These are phyloP conservation scores for Camellia granthamiana DNA, from an alignment of 148 eudicot species.

Conservation along the genomic window DNA sequence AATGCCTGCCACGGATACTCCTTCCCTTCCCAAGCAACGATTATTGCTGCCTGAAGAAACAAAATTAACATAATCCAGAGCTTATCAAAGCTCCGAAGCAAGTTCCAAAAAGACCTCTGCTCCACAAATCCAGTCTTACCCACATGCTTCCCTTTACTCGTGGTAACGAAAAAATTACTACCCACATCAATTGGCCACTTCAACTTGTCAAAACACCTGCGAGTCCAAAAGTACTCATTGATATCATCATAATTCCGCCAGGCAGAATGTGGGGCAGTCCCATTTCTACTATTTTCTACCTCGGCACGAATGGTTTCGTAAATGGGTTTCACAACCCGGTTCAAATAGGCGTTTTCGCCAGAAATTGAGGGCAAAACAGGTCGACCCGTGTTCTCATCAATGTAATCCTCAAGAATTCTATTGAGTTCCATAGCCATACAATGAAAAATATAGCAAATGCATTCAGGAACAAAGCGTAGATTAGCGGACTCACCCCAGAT, in stretches of 20 bases:
- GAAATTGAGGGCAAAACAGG: constrained; percentile 50
- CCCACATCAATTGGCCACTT: constrained; percentile 70
- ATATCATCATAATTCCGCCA: constrained; percentile 91
- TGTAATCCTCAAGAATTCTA: constrained; percentile 55
- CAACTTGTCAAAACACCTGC: constrained; percentile 76
- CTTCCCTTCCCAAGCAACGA: constrained; percentile 69
- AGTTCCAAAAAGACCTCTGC: constrained; percentile 82
- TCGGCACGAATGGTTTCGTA: constrained; percentile 57
- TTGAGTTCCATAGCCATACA: constrained; percentile 72
- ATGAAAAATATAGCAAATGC: constrained; percentile 64
- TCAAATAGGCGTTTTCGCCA: constrained; percentile 55
- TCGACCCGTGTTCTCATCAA: constrained; percentile 72
- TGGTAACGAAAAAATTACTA: constrained; percentile 57
- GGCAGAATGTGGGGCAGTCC: constrained; percentile 66
- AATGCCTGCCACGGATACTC: constrained; percentile 66
- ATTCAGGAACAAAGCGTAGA: constrained; percentile 67
- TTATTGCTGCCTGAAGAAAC: constrained; percentile 71
- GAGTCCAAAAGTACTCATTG: constrained; percentile 86
- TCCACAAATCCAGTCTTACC: constrained; percentile 93
- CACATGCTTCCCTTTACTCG: constrained; percentile 50
- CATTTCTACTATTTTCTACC: constrained; percentile 61
- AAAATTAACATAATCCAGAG: constrained; percentile 70
- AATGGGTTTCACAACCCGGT: constrained; percentile 60
- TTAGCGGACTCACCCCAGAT: constrained; percentile 92
- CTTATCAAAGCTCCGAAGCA: constrained; percentile 73